Conservation (phyloP, 129 eudicot genomes). For the Mikania micrantha region DNA sequence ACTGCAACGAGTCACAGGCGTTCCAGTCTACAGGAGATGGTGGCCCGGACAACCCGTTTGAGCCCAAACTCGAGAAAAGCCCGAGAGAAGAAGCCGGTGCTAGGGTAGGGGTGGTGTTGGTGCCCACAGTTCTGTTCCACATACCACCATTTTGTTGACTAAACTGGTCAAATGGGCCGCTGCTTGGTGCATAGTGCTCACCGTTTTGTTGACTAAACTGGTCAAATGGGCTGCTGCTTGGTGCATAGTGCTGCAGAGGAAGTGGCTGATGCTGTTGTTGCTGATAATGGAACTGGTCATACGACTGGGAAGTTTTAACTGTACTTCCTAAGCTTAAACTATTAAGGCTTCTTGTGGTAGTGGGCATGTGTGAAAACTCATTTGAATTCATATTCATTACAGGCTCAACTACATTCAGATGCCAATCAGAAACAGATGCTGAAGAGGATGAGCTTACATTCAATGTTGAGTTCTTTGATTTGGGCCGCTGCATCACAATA, state of each 20-base stretch:
- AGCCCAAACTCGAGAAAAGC: slow-evolving; percentile 62
- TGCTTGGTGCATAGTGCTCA: slow-evolving; percentile 44
- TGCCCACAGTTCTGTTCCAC: slow-evolving; percentile 40
- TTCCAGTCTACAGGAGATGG: slow-evolving; percentile 80
- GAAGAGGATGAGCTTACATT: slow-evolving; percentile 45
- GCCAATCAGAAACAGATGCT: slow-evolving; percentile 38
- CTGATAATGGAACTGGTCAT: slow-evolving; percentile 46
- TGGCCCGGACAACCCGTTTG: slow-evolving; percentile 61
- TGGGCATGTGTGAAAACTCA: slow-evolving; percentile 39
- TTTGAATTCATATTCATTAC: slow-evolving; percentile 34
- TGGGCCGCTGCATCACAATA: slow-evolving; percentile 77
- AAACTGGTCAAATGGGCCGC: slow-evolving; percentile 31
- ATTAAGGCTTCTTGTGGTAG: slow-evolving; percentile 45
- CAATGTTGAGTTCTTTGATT: slow-evolving; percentile 39
- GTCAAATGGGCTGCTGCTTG: slow-evolving; percentile 36
- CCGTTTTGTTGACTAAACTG: slow-evolving; percentile 31
- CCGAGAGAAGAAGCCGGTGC: slow-evolving; percentile 83
- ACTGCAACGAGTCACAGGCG: slow-evolving; percentile 46
- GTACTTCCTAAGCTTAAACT: slow-evolving; percentile 30
- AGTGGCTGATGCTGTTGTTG: slow-evolving; percentile 30
- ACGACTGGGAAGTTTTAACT: slow-evolving; percentile 27
- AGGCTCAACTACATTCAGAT: slow-evolving; percentile 44
- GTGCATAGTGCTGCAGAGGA: slow-evolving; percentile 36
- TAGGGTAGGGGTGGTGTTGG: slow-evolving; percentile 54
- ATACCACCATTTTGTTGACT: slow-evolving; percentile 35